Conservation (phyloP, 2,329 filamentous ascomycete genomes). For the Whalleya microplaca region DNA sequence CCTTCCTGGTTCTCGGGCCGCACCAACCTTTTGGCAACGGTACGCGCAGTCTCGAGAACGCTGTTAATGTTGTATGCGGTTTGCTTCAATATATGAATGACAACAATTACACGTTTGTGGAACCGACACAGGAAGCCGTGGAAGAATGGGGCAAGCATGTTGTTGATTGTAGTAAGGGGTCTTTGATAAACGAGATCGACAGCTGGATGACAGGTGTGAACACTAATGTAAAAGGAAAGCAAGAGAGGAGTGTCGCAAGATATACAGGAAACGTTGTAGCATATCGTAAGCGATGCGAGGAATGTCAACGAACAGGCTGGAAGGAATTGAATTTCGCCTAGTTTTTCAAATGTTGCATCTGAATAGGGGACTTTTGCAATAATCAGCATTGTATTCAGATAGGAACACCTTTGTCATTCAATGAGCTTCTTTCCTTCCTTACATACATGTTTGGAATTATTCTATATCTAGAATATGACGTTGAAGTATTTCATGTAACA, state of each 20-base stretch:
- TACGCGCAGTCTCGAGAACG: slow-evolving; percentile 17
- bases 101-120: slow-evolving; percentile 5
- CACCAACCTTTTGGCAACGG: slow-evolving; percentile 23
- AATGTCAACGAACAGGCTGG: slow-evolving; percentile 2
- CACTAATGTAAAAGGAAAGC: slow-evolving; percentile 2
- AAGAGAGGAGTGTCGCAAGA: slow-evolving; percentile 9
- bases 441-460: too few species aligned
- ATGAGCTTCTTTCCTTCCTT: too few species aligned
- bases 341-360: too few species aligned
- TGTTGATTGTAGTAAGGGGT: slow-evolving; percentile 11
- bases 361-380: too few species aligned
- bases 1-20: slow-evolving; percentile 23
- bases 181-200: slow-evolving; percentile 17
- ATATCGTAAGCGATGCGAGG: slow-evolving; percentile 10
- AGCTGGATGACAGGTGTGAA: slow-evolving; percentile 22
- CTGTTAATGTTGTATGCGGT: slow-evolving; percentile 7
- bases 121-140: slow-evolving; percentile 9
- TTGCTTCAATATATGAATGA: slow-evolving; percentile 2
- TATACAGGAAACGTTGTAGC: slow-evolving; percentile 13
- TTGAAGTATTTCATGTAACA: too few species aligned
- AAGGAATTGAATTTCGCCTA: slow-evolving; percentile 7
- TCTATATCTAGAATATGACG: too few species aligned
- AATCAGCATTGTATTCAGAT: too few species aligned
- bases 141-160: slow-evolving; percentile 15
- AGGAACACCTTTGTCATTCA: too few species aligned